Conservation (phyloP, 1,139 yeast species). For the Yamadazyma atmosphaerica region DNA sequence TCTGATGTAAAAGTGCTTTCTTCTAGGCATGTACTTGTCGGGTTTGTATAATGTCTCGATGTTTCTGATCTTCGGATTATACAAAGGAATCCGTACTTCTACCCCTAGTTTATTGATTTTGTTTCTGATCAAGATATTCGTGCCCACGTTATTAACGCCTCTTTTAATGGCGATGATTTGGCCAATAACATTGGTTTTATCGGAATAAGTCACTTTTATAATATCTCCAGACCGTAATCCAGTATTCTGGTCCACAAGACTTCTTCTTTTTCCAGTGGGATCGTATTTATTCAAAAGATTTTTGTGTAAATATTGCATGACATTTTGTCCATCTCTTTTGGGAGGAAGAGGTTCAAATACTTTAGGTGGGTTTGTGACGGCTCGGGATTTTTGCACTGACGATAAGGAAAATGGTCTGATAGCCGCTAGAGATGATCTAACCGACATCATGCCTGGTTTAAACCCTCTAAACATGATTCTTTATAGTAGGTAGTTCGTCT, state of each 20-base stretch:
- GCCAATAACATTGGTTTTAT: slow-evolving; percentile 72
- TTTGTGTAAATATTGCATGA: slow-evolving; percentile 48
- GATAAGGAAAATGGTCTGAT: slow-evolving; percentile 3
- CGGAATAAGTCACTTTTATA: slow-evolving; percentile 70
- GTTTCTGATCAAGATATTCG: slow-evolving; percentile 76
- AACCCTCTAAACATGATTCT: slow-evolving; percentile 9
- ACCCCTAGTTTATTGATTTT: slow-evolving; percentile 77
- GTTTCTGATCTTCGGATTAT: slow-evolving; percentile 72
- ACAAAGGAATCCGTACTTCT: slow-evolving; percentile 76
- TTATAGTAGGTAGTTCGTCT: no score
- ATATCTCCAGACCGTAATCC: slow-evolving; percentile 82
- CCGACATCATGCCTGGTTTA: slow-evolving; percentile 4
- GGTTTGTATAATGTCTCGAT: slow-evolving; percentile 78
- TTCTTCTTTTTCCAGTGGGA: slow-evolving; percentile 70
- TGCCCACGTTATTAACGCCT: slow-evolving; percentile 57
- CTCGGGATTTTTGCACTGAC: slow-evolving; percentile 12
- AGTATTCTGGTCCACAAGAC: slow-evolving; percentile 50
- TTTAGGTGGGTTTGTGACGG: slow-evolving; percentile 26
- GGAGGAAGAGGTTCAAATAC: slow-evolving; percentile 56
- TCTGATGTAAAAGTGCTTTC: slow-evolving; percentile 86
- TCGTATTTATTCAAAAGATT: slow-evolving; percentile 61
- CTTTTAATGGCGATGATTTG: slow-evolving; percentile 75
- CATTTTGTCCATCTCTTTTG: slow-evolving; percentile 50
- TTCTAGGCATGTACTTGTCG: slow-evolving; percentile 64
- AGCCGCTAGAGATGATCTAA: slow-evolving; percentile 4